A percentile compares a stretch with the other conserved stretches of the same genome.
Conservation (phyloP, 2,329 filamentous ascomycete species). For the Neofusicoccum laricinum region DNA sequence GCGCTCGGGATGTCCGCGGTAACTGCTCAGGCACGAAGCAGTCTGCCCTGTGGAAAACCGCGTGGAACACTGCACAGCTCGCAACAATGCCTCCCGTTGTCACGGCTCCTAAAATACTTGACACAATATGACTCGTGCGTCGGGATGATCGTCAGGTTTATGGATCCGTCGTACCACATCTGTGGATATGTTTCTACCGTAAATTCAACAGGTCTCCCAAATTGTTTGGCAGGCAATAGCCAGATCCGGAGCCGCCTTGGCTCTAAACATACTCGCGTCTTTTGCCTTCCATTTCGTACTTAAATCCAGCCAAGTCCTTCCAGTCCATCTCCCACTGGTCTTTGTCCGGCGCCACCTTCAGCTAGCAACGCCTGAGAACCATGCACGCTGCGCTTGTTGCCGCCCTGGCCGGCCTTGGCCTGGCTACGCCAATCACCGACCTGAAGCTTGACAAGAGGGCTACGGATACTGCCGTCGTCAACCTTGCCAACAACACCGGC, state of each 20-base stretch:
- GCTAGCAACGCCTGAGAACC: background rate
- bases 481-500: slow-evolving; percentile 32
- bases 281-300: background rate
- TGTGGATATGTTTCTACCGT: background rate
- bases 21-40: background rate
- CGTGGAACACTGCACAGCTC: no score
- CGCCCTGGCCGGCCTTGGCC: background rate
- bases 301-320: background rate
- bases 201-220: background rate
- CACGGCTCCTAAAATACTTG: no score
- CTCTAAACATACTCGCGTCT: background rate
- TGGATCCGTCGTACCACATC: background rate
- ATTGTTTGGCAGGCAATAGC: background rate
- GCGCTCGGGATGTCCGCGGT: background rate
- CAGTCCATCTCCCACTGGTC: background rate
- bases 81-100: no score
- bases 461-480: slow-evolving; percentile 25
- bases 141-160: background rate
- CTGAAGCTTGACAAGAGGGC: background rate
- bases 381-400: background rate
- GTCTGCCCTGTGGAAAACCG: background rate
- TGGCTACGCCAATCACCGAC: background rate
- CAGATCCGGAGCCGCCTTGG: background rate
- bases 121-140: no score
- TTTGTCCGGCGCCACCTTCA: background rate